Conservation (phyloP, 2,329 filamentous ascomycete genomes). For the Talaromyces marneffei region DNA sequence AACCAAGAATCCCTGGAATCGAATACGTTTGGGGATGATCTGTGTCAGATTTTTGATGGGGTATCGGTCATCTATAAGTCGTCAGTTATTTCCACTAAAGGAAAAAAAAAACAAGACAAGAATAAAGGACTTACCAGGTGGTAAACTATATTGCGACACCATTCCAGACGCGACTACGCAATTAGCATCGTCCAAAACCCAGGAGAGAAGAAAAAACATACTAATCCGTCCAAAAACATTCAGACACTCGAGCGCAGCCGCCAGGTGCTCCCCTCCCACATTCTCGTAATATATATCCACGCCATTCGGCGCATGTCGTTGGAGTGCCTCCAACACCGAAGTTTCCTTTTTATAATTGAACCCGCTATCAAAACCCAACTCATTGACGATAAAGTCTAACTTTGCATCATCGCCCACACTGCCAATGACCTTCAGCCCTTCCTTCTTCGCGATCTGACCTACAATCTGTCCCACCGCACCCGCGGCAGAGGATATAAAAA, state of each 20-base stretch:
- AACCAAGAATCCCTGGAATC: slow-evolving; percentile 71
- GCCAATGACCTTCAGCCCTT: slow-evolving; percentile 72
- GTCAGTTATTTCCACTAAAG: background rate
- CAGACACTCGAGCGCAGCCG: slow-evolving; percentile 59
- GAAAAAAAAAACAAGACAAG: too few relatives aligned
- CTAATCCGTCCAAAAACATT: slow-evolving; percentile 61
- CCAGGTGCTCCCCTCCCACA: slow-evolving; percentile 68
- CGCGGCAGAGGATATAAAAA: slow-evolving; percentile 73
- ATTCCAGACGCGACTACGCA: slow-evolving; percentile 51
- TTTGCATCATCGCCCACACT: slow-evolving; percentile 76
- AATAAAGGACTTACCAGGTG: slow-evolving; percentile 18
- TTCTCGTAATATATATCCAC: slow-evolving; percentile 83
- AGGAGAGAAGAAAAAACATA: background rate
- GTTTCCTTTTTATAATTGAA: slow-evolving; percentile 84
- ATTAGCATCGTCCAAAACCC: background rate
- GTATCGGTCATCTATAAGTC: slow-evolving; percentile 49
- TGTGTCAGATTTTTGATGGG: slow-evolving; percentile 61
- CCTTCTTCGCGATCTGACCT: slow-evolving; percentile 74
- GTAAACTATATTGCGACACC: slow-evolving; percentile 71
- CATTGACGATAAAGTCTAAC: slow-evolving; percentile 65
- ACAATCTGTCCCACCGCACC: slow-evolving; percentile 80
- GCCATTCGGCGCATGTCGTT: slow-evolving; percentile 66
- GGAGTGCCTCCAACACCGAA: slow-evolving; percentile 60
- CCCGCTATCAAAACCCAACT: slow-evolving; percentile 64
- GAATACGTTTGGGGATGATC: slow-evolving; percentile 61